Conservation (phyloP, 495 filamentous ascomycete species). For the Entonaema liquescens region DNA sequence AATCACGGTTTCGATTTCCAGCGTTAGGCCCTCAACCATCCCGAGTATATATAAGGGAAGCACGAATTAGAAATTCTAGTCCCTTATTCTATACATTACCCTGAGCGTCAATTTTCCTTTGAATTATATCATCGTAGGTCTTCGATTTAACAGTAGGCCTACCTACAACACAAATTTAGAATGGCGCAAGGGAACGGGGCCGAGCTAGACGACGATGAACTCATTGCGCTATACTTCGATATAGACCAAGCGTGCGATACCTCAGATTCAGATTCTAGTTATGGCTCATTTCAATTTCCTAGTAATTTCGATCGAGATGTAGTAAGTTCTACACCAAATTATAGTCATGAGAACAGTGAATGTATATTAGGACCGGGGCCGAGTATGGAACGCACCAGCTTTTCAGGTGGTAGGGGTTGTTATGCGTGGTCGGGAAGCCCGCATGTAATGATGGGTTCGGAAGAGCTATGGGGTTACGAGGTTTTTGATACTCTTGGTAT, state of each 20-base stretch:
- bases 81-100: background rate
- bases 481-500: background rate
- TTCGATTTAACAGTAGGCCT: background rate
- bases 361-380: background rate
- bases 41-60: background rate
- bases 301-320: conserved; percentile 2
- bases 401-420: conserved; percentile 10
- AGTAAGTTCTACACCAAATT: conserved; percentile 2
- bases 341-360: background rate
- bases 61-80: background rate
- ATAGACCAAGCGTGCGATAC: conserved; percentile 4
- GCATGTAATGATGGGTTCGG: conserved; percentile 5
- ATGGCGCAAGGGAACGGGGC: background rate
- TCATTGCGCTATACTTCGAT: conserved; percentile 21
- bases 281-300: background rate
- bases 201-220: background rate
- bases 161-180: background rate
- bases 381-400: background rate
- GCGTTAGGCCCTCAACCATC: background rate
- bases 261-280: background rate
- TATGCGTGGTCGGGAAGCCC: conserved; percentile 16
- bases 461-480: background rate
- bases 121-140: background rate
- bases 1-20: background rate
- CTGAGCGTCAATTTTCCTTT: background rate